Evolutionary conservation across 805 yeast genomes (phyloP).

Genomic region (Cyberlindnera lachancei): DNA sequence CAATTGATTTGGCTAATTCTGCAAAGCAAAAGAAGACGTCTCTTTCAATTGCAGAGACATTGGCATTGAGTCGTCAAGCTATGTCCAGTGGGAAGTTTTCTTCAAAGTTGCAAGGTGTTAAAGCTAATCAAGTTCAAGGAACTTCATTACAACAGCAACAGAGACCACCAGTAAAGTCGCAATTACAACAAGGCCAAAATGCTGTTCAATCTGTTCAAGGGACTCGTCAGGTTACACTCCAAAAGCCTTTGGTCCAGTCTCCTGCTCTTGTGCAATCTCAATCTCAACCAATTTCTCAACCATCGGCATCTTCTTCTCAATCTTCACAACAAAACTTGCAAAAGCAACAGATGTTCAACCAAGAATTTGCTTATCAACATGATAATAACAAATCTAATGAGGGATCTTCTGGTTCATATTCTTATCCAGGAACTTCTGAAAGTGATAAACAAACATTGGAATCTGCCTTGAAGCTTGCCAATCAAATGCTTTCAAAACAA

Average conservation of each 20-base stretch:
- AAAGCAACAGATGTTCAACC: neutral
- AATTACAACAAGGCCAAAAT: neutral
- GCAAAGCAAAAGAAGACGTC: conserved; percentile 22
- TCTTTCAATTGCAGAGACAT: conserved; percentile 51
- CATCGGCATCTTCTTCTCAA: neutral
- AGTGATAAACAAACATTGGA: conserved; percentile 2
- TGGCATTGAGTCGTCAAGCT: conserved; percentile 45
- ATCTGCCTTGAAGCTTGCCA: conserved; percentile 6
- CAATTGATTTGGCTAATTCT: conserved; percentile 20
- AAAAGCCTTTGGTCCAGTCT: neutral
- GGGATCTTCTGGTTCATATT: no score
- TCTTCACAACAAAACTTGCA: neutral
- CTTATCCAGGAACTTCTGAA: conserved; percentile 4
- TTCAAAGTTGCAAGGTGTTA: conserved; percentile 20
- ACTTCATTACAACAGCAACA: conserved; percentile 1
- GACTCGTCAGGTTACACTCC: neutral
- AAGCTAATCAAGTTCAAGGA: conserved; percentile 6
- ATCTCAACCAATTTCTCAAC: neutral
- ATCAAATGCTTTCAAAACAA: conserved; percentile 7
- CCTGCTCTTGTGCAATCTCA: neutral
- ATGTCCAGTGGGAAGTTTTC: conserved; percentile 29
- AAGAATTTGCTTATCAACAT: neutral
- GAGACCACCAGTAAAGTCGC: neutral
- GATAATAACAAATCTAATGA: no score
- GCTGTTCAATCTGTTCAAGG: neutral